A percentile compares a stretch with the other conserved stretches of the same genome.
phyloP scores from a whole-genome alignment of 2,329 filamentous ascomycete genomes.

The Arthrobotrys sphaeroides region DNA sequence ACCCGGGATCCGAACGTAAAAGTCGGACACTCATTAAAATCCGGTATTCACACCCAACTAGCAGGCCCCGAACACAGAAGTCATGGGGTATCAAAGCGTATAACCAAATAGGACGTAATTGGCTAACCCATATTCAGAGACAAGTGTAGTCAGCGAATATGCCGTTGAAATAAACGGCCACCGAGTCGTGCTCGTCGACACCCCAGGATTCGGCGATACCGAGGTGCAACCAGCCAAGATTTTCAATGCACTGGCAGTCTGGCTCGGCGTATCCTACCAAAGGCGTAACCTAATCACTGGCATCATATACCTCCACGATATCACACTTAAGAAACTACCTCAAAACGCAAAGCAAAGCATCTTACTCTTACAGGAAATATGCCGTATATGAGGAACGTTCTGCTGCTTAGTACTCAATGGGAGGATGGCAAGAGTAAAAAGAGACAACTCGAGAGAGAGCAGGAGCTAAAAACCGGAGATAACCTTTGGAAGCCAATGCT shows the following conservation, averaged over 20 bases:
- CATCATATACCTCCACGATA: slow-evolving; percentile 60
- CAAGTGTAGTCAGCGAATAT: neutral
- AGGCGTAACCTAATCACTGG: slow-evolving; percentile 58
- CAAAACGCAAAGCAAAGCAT: neutral
- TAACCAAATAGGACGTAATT: neutral
- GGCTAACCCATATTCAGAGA: neutral
- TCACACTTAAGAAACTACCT: slow-evolving; percentile 55
- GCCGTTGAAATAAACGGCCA: neutral
- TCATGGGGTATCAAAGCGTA: no score
- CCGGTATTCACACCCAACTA: neutral
- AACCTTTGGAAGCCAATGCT: slow-evolving; percentile 1
- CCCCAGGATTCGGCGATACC: slow-evolving; percentile 60
- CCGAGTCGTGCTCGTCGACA: slow-evolving; percentile 59
- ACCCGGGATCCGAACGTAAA: neutral
- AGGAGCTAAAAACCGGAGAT: no score
- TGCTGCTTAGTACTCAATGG: slow-evolving; percentile 1
- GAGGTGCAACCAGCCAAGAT: slow-evolving; percentile 58
- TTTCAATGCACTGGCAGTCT: slow-evolving; percentile 57
- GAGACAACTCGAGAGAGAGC: neutral
- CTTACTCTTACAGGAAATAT: slow-evolving; percentile 7
- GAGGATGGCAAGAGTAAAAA: no score
- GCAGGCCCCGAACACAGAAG: no score
- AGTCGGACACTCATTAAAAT: neutral
- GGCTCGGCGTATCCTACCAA: slow-evolving; percentile 57
- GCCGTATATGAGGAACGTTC: slow-evolving; percentile 6